phyloP scores from a whole-genome alignment of 345 rosid species.

The Hibiscus mutabilis region DNA sequence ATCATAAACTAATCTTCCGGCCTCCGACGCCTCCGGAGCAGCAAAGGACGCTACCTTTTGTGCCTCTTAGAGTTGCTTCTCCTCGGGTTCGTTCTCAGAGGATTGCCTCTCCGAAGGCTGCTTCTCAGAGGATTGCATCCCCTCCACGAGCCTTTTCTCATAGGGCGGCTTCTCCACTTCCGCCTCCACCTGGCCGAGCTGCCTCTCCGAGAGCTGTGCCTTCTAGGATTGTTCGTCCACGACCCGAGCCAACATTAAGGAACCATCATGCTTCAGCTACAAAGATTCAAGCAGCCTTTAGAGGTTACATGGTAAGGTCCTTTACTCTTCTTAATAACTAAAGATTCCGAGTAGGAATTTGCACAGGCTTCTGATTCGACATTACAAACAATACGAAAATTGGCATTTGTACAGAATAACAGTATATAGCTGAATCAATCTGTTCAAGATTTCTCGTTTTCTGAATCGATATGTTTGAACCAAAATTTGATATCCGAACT shows the following conservation, averaged over 20 bases:
- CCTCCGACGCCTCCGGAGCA: conserved; percentile 67
- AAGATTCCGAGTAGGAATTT: not conserved
- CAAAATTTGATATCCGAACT: not conserved
- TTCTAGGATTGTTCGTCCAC: conserved; percentile 22
- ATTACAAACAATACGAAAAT: not conserved
- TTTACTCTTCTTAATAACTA: conserved; percentile 9
- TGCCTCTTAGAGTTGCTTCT: conserved; percentile 46
- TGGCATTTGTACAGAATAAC: not conserved
- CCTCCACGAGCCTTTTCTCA: conserved; percentile 43
- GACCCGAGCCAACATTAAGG: conserved; percentile 61
- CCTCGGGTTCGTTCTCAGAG: conserved; percentile 45
- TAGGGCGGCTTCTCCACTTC: conserved; percentile 22
- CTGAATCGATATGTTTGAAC: not conserved
- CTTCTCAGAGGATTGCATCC: conserved; percentile 32
- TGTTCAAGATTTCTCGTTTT: not conserved
- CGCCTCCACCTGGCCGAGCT: conserved; percentile 17
- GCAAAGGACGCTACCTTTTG: conserved; percentile 39
- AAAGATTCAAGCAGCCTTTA: conserved; percentile 80
- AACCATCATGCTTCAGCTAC: conserved; percentile 60
- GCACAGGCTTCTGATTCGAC: not conserved
- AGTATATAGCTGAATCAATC: not conserved
- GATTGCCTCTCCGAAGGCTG: conserved; percentile 41
- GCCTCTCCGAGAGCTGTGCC: conserved; percentile 22
- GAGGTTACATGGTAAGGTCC: conserved; percentile 76
- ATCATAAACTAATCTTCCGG: conserved; percentile 53